A percentile compares a stretch with the other conserved stretches of the same genome.
Conservation (phyloP, 139 green algal genomes). For the Protoeuglena noctilucae region DNA sequence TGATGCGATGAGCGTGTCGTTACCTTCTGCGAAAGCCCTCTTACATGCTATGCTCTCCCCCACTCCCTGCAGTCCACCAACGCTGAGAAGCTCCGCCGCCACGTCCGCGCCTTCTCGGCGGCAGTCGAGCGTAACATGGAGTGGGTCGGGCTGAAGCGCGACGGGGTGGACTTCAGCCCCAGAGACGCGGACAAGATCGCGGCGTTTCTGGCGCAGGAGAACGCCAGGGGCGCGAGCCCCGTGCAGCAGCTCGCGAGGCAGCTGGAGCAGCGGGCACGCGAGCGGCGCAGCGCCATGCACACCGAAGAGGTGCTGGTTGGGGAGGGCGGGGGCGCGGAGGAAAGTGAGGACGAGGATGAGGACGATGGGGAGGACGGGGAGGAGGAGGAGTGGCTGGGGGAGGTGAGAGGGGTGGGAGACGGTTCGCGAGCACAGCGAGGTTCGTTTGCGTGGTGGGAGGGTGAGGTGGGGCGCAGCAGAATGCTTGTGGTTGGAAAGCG, state of each 20-base stretch:
- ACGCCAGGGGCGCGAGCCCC: not conserved
- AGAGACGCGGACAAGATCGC: slow-evolving; percentile 39
- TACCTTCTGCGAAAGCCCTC: not conserved
- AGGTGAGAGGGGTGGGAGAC: not conserved
- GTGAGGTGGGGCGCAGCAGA: no score
- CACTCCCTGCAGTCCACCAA: not conserved
- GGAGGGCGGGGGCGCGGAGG: not conserved
- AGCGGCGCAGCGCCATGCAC: not conserved
- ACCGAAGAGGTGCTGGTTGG: not conserved
- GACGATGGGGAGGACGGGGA: not conserved
- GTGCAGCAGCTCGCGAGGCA: not conserved
- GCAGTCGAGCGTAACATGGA: slow-evolving; percentile 39
- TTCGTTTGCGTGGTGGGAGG: no score
- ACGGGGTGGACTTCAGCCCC: slow-evolving; percentile 51
- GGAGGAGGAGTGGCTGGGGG: not conserved
- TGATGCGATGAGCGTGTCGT: not conserved
- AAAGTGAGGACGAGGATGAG: not conserved
- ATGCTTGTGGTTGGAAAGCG: no score
- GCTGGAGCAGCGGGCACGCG: not conserved
- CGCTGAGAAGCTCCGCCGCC: not conserved
- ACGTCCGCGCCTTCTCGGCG: slow-evolving; percentile 4
- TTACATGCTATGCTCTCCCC: not conserved
- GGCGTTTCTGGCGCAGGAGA: slow-evolving; percentile 28
- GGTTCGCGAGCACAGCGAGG: no score
- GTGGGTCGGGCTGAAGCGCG: slow-evolving; percentile 38